Percentiles rank a stretch among this genome's conserved stretches.
phyloP scores from a whole-genome alignment of 805 yeast species.

The Debaryomyces prosopidis region DNA sequence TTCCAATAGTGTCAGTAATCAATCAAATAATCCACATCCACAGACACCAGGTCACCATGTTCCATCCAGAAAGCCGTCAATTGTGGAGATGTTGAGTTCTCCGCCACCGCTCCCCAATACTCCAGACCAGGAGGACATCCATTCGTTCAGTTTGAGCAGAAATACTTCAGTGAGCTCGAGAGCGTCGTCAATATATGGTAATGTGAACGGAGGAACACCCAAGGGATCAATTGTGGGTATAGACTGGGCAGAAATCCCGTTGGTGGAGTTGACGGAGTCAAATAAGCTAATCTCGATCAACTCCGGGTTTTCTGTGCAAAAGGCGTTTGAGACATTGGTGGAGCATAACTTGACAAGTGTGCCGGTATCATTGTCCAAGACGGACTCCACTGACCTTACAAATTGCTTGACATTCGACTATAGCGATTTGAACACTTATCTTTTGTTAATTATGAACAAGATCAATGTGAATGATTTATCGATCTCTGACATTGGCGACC shows the following conservation, averaged over 20 bases:
- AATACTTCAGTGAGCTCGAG: constrained; percentile 30
- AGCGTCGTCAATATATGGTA: constrained; percentile 16
- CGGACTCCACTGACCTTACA: constrained; percentile 49
- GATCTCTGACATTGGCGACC: constrained; percentile 26
- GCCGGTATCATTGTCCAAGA: constrained; percentile 60
- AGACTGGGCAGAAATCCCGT: constrained; percentile 74
- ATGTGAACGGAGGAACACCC: constrained; percentile 4
- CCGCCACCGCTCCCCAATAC: constrained; percentile 58
- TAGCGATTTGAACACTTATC: constrained; percentile 83
- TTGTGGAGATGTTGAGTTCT: constrained; percentile 71
- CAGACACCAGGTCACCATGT: constrained; percentile 10
- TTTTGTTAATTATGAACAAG: constrained; percentile 81
- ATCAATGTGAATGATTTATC: constrained; percentile 40
- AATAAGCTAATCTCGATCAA: constrained; percentile 74
- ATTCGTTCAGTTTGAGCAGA: constrained; percentile 40
- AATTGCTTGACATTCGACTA: constrained; percentile 88
- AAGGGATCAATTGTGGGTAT: constrained; percentile 10
- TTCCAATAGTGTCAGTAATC: constrained; percentile 2
- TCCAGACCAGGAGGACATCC: constrained; percentile 35
- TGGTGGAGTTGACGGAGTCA: constrained; percentile 73
- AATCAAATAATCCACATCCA: background rate
- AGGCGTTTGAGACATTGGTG: constrained; percentile 79
- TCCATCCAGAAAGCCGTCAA: constrained; percentile 55
- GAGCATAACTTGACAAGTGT: constrained; percentile 77
- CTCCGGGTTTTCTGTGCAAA: constrained; percentile 72